Percentiles rank a stretch among this genome's conserved stretches.
phyloP scores from a whole-genome alignment of 2,329 filamentous ascomycete species.

The Aspergillus clavatus region DNA sequence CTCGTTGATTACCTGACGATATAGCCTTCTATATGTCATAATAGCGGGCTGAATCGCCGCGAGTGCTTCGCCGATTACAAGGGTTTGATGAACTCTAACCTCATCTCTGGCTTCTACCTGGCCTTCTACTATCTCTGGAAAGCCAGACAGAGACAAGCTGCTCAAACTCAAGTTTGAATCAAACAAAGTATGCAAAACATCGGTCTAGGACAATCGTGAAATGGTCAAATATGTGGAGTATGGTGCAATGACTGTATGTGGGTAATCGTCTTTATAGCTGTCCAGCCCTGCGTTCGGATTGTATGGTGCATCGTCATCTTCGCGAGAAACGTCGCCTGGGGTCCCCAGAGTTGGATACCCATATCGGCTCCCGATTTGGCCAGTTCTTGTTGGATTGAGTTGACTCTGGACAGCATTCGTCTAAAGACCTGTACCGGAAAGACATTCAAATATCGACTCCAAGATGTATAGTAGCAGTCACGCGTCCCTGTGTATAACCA shows the following conservation, averaged over 20 bases:
- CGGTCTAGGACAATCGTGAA: not conserved
- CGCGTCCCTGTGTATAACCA: no score
- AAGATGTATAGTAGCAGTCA: no score
- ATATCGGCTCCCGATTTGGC: no score
- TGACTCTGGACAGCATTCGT: no score
- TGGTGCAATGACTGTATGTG: not conserved
- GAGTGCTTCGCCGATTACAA: constrained; percentile 1
- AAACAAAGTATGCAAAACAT: no score
- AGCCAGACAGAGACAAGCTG: not conserved
- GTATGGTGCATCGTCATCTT: not conserved
- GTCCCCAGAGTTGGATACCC: no score
- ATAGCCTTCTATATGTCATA: no score
- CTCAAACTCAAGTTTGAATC: not conserved
- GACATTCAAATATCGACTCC: no score
- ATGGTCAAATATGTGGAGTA: no score
- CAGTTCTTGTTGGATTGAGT: no score
- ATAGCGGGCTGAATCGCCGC: not conserved
- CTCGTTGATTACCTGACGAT: no score
- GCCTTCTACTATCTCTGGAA: constrained; percentile 1
- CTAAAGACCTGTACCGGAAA: no score
- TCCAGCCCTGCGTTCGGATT: not conserved
- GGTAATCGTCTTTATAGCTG: not conserved
- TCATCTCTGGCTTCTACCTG: constrained; percentile 1
- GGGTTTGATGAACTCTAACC: constrained; percentile 1
- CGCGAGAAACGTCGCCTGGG: not conserved